These are phyloP conservation scores for Helenozyma rhizophorensis DNA, from an alignment of 805 yeast species.

Conservation along the genomic window DNA sequence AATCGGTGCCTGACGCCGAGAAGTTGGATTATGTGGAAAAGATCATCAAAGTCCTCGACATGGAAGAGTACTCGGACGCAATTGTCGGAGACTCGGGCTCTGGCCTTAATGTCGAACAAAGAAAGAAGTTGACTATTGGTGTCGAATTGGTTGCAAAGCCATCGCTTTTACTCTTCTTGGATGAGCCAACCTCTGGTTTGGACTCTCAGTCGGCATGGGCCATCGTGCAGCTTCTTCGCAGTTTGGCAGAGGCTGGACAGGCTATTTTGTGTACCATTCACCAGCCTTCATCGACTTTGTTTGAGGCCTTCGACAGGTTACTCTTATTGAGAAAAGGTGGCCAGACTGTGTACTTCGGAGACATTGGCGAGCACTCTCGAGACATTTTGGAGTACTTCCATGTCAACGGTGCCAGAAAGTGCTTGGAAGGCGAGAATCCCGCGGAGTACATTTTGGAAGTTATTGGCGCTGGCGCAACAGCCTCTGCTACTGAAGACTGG, in stretches of 20 bases:
- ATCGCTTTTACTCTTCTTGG: constrained; percentile 44
- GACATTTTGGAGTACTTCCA: constrained; percentile 12
- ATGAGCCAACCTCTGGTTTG: constrained; percentile 42
- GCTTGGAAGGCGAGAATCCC: constrained; percentile 11
- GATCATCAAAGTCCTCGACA: constrained; percentile 46
- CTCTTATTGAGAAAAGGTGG: constrained; percentile 37
- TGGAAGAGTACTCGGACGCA: constrained; percentile 52
- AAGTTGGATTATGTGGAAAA: constrained; percentile 50
- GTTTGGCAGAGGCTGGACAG: constrained; percentile 49
- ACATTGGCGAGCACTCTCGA: constrained; percentile 12
- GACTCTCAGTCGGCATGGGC: constrained; percentile 51
- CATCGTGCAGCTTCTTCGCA: constrained; percentile 47
- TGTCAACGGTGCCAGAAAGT: constrained; percentile 10
- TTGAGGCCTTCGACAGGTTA: constrained; percentile 56
- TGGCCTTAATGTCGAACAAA: constrained; percentile 53
- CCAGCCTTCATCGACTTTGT: constrained; percentile 46
- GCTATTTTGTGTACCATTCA: constrained; percentile 58
- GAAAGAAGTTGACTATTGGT: constrained; percentile 51
- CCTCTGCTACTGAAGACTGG: constrained; percentile 11
- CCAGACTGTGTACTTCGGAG: constrained; percentile 16
- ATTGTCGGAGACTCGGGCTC: constrained; percentile 43
- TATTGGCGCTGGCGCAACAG: constrained; percentile 17
- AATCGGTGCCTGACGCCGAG: constrained; percentile 35
- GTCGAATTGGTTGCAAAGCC: constrained; percentile 56
- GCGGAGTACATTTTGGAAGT: constrained; percentile 17